These are phyloP conservation scores for Phytophthora kernoviae DNA, from an alignment of 352 stramenopile species.

Conservation along the genomic window DNA sequence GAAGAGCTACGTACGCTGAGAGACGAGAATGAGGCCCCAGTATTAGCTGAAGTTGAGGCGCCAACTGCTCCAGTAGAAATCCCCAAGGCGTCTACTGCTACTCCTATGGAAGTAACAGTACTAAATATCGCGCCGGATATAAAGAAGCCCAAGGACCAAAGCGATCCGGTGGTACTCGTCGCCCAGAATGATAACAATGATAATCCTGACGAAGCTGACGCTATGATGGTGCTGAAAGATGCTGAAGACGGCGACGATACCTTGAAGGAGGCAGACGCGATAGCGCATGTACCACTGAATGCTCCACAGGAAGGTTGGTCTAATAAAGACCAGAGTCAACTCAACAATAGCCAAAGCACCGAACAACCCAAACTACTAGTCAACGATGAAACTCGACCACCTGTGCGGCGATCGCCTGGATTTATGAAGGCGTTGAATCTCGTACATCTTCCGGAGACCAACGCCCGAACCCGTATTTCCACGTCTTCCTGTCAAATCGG, in stretches of 20 bases:
- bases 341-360: slow-evolving; percentile 7
- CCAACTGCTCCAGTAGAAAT: not conserved
- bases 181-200: slow-evolving; percentile 1
- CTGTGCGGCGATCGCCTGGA: slow-evolving; percentile 18
- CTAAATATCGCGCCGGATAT: not conserved
- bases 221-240: not conserved
- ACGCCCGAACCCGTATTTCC: slow-evolving; percentile 28
- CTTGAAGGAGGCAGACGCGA: slow-evolving; percentile 16
- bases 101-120: not conserved
- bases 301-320: slow-evolving; percentile 24
- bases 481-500: slow-evolving; percentile 27
- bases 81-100: not conserved
- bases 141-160: slow-evolving; percentile 11
- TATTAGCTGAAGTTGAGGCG: not conserved
- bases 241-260: not conserved
- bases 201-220: not conserved
- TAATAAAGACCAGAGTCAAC: slow-evolving; percentile 8
- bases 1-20: slow-evolving; percentile 6
- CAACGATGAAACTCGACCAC: slow-evolving; percentile 6
- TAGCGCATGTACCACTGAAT: slow-evolving; percentile 11
- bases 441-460: slow-evolving; percentile 22
- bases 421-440: slow-evolving; percentile 29
- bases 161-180: slow-evolving; percentile 10
- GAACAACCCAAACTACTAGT: slow-evolving; percentile 1
- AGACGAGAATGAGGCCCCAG: slow-evolving; percentile 5